Evolutionary conservation across 2,329 filamentous ascomycete genomes (phyloP), one percentile per base, ranked within the genome.

Genomic region (Exophiala sp.): DNA sequence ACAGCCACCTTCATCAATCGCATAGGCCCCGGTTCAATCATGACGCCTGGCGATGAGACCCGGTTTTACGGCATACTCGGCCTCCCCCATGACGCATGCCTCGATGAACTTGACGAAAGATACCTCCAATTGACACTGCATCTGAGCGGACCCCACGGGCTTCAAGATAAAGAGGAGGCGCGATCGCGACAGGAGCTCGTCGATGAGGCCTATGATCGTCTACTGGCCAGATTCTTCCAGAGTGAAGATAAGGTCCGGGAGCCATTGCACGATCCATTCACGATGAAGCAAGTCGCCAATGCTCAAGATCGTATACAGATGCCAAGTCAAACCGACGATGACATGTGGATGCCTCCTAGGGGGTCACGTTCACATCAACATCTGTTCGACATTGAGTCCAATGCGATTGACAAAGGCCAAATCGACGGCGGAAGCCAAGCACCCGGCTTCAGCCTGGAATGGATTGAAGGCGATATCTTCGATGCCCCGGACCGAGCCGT

Each of bases 401-500:
- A 27, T 5, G 24, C 24, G 5, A 27, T n/a, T 5, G 24, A 27
- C 6, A 10, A 27, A 27, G 24, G 10, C 24, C 10, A n/a, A n/a
- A 10, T 27, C 6, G 24, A 6, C 10, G 24, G 10, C 24, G n/a
- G 16, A 32, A 9, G n/a, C 38, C 9, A 10, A 2, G 27, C 32
- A 22, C 50, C 50, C 5, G 35, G 46, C 2, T 57, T 57, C 22
- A n/a, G 14, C 9, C 46, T 57, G 23, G 11, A 21, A 10, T 39
- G 50, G 14, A 39, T 52, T 8, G 16, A 18, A n/a, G 48, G 51
- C 44, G 67, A 78, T 59, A 69, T 83, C 32, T 80, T 82, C 60
- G 61, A 68, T 30, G 75, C 75, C 0, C 77, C 78, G 0, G 61
- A 70, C 27, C 64, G 69, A 45, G 67, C 72, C 18, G 68, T 78